A percentile compares a stretch with the other conserved stretches of the same genome.
phyloP scores from a whole-genome alignment of 139 green algal species.

The Ettlia oleoabundans region DNA sequence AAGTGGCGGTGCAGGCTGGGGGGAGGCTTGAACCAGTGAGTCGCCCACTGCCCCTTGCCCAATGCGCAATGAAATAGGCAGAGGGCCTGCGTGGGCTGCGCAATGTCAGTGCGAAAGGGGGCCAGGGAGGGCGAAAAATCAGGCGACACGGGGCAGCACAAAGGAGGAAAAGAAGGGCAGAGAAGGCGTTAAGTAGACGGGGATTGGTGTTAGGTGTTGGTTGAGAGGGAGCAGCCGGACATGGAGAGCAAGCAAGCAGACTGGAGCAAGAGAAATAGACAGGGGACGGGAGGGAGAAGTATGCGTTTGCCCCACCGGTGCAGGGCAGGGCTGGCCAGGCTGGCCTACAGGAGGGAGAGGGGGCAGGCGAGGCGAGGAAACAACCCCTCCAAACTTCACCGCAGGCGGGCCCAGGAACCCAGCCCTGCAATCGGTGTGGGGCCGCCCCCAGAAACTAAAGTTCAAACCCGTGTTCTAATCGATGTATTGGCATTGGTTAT shows the following conservation, averaged over 20 bases:
- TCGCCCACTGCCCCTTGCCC: conserved; percentile 9
- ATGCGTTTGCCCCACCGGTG: no score
- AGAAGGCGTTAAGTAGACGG: not conserved
- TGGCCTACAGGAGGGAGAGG: not conserved
- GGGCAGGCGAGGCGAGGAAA: not conserved
- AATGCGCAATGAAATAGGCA: conserved; percentile 1
- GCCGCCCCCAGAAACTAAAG: no score
- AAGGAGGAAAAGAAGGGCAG: not conserved
- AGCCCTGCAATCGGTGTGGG: no score
- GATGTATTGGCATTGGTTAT: no score
- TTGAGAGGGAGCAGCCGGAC: not conserved
- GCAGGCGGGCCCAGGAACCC: no score
- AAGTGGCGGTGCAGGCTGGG: no score
- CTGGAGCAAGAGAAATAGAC: not conserved
- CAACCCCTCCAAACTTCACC: no score
- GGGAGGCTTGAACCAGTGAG: no score
- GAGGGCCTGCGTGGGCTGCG: not conserved
- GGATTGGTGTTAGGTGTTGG: not conserved
- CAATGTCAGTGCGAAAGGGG: conserved; percentile 13
- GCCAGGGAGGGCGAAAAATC: conserved; percentile 8
- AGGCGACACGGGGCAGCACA: not conserved
- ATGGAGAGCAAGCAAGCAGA: not conserved
- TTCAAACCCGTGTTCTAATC: no score
- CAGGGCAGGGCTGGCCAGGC: not conserved
- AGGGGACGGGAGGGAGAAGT: not conserved